These are phyloP conservation scores for Epichloe typhina DNA, from an alignment of 2,329 filamentous ascomycete genomes.

Conservation along the genomic window DNA sequence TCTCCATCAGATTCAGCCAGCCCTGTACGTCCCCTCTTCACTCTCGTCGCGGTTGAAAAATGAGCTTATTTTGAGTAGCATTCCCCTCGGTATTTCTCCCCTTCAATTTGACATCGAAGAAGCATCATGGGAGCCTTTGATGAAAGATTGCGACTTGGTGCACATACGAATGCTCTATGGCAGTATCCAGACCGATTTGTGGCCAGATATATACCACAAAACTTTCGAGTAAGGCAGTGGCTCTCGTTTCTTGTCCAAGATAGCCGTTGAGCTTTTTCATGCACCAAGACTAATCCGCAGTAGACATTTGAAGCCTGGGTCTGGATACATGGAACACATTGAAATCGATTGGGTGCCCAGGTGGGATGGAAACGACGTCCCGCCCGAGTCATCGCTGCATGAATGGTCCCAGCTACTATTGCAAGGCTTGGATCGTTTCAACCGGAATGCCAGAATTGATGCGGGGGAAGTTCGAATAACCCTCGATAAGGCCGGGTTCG, in stretches of 20 bases:
- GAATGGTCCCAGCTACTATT: conserved; percentile 60
- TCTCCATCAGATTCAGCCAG: conserved; percentile 27
- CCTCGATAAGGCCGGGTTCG: conserved; percentile 62
- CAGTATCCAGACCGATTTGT: conserved; percentile 53
- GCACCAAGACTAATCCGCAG: background rate
- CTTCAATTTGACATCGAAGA: conserved; percentile 65
- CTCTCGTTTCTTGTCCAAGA: background rate
- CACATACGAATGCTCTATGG: conserved; percentile 71
- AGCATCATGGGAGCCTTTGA: conserved; percentile 40
- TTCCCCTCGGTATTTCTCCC: conserved; percentile 46
- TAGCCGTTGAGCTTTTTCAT: background rate
- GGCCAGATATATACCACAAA: conserved; percentile 61
- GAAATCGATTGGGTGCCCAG: conserved; percentile 76
- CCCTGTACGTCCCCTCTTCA: conserved; percentile 15
- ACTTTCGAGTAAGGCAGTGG: conserved; percentile 45
- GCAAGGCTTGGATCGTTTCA: conserved; percentile 51
- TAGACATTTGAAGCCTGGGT: conserved; percentile 64
- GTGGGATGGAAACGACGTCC: conserved; percentile 53
- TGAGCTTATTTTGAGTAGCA: conserved; percentile 34
- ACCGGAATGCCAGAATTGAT: conserved; percentile 51
- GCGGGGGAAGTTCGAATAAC: conserved; percentile 35
- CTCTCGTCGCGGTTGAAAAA: background rate
- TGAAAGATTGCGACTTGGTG: conserved; percentile 60
- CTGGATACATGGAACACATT: conserved; percentile 70
- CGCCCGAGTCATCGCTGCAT: conserved; percentile 41